Evolutionary conservation across 345 rosid species (phyloP), one percentile per base, ranked within the genome.

Genomic region (Eucalyptus grandis): DNA sequence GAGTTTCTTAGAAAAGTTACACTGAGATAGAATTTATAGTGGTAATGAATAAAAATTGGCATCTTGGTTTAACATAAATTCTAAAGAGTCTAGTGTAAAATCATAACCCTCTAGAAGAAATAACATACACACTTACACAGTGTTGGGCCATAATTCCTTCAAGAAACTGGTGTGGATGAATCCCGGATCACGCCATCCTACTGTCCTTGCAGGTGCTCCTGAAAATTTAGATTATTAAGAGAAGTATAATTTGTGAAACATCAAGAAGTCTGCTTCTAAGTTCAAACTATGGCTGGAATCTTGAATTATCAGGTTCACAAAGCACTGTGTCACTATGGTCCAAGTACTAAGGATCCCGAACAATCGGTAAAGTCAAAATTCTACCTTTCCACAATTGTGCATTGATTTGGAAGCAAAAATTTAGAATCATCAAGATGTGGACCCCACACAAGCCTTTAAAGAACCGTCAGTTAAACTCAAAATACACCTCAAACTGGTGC

Each of bases 121-220:
- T 86, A 51, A 53, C 50, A 15, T n/a, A 12, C 69, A 86, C 85
- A 27, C 90, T 46, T 89, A 94, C 95, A 89, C 62, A 22, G 92
- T 21, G 83, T 94, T 92, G 22, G 94, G 95, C 95, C 95, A 94
- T 86, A 94, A 87, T 87, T 91, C 90, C 82, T 94, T 93, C 40
- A 94, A 49, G 89, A 94, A 94, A 86, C 93, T 88, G 37, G 95
- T 94, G 89, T 93, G 95, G 88, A 92, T 91, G 88, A 90, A 93
- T 34, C 94, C 95, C 43, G 94, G 95, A 88, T 93, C 95, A 47
- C 94, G 91, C 95, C 95, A 94, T 46, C 95, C 94, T 60, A 90
- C 91, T 53, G 93, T 92, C 87, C 94, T 89, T 27, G 95, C 95
- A 5, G 94, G 95, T 86, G 94, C 80, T 88, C 92, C 95, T 94